Percentiles rank a stretch among this genome's conserved stretches.
phyloP scores from a whole-genome alignment of 1,284 basidiomycete genomes.

The Sanghuangporus weigelae region DNA sequence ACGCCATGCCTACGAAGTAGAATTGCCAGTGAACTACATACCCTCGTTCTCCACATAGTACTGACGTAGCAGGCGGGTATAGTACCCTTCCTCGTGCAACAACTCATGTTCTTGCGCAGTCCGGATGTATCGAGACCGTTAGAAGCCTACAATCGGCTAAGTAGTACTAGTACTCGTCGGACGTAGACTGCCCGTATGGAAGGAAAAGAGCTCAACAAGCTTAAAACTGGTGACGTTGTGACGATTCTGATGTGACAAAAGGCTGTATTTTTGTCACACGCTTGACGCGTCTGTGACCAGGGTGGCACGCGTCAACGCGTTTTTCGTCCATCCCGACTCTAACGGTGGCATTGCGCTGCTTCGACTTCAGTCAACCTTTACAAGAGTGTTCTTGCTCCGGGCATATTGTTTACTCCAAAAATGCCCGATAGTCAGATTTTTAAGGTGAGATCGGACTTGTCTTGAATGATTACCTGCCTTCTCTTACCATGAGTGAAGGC shows the following conservation, averaged over 20 bases:
- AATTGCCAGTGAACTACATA: too few species aligned
- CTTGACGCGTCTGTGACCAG: slow-evolving; percentile 5
- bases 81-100: too few species aligned
- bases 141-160: too few species aligned
- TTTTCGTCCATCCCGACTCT: neutral
- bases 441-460: slow-evolving; percentile 45
- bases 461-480: slow-evolving; percentile 14
- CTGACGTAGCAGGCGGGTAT: too few species aligned
- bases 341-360: neutral
- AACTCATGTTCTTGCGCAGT: too few species aligned
- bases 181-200: neutral
- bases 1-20: too few species aligned
- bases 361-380: neutral
- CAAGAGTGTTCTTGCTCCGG: neutral
- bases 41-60: too few species aligned
- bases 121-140: too few species aligned
- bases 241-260: neutral
- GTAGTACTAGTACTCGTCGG: too few species aligned
- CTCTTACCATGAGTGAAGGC: slow-evolving; percentile 44
- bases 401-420: slow-evolving; percentile 3
- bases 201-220: neutral
- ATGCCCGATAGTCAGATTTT: slow-evolving; percentile 81
- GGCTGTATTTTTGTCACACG: neutral
- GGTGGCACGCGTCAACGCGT: slow-evolving; percentile 1
- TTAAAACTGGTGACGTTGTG: neutral